phyloP scores from a whole-genome alignment of 2,329 filamentous ascomycete species.

The Colletotrichum phormii region DNA sequence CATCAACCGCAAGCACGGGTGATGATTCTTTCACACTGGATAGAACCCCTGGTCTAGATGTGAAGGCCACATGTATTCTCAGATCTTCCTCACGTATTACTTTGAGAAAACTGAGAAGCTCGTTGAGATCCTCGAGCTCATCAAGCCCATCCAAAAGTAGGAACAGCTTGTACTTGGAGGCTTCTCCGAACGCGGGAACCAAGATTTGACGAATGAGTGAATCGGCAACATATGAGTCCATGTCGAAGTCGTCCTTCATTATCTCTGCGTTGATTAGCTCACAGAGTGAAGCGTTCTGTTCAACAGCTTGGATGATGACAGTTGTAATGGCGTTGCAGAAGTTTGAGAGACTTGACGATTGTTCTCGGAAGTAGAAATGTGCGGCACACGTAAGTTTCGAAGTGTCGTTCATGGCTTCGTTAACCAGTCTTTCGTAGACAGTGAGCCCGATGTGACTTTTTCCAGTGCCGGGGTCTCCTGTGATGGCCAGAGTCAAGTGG shows the following conservation, averaged over 20 bases:
- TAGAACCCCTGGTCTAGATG: constrained; percentile 38
- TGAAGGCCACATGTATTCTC: constrained; percentile 43
- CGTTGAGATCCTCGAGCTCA: constrained; percentile 40
- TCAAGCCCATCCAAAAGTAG: constrained; percentile 49
- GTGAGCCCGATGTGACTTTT: constrained; percentile 47
- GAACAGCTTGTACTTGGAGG: constrained; percentile 40
- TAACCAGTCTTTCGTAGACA: constrained; percentile 38
- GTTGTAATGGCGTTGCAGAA: constrained; percentile 43
- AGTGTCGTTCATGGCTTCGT: constrained; percentile 34
- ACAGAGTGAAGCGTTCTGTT: constrained; percentile 44
- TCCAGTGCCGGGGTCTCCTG: constrained; percentile 45
- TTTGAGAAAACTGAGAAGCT: constrained; percentile 40
- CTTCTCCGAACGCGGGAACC: constrained; percentile 38
- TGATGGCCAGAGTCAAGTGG: constrained; percentile 43
- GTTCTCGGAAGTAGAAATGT: constrained; percentile 53
- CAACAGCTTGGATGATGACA: constrained; percentile 45
- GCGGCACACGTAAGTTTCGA: constrained; percentile 39
- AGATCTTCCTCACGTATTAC: constrained; percentile 41
- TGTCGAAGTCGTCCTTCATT: constrained; percentile 39
- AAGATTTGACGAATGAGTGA: constrained; percentile 41
- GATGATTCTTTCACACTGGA: constrained; percentile 16
- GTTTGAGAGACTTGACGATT: constrained; percentile 40
- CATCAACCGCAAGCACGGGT: constrained; percentile 32
- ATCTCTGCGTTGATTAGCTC: constrained; percentile 45
- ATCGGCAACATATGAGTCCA: constrained; percentile 35